phyloP scores from a whole-genome alignment of 1,284 basidiomycete genomes.

The Fomitopsis schrenkii region DNA sequence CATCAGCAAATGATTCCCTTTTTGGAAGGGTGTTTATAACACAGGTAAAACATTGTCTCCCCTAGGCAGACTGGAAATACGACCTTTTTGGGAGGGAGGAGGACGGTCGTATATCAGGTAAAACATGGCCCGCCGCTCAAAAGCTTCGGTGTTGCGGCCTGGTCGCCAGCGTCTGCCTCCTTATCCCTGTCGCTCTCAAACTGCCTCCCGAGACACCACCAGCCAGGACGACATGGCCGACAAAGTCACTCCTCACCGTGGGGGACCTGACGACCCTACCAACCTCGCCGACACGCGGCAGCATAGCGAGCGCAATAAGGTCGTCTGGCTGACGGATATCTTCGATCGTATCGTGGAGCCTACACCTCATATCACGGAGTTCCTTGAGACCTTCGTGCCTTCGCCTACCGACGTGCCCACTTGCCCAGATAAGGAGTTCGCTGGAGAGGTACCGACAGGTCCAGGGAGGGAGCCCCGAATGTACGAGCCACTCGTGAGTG shows the following conservation, averaged over 20 bases:
- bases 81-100: too few species aligned
- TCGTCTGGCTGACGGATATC: background rate
- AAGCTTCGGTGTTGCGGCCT: background rate
- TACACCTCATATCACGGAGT: background rate
- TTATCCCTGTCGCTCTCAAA: background rate
- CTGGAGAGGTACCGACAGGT: background rate
- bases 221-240: background rate
- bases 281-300: background rate
- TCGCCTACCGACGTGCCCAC: background rate
- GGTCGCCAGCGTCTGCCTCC: background rate
- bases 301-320: background rate
- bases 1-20: background rate
- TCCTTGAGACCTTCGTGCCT: background rate
- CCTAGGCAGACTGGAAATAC: too few species aligned
- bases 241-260: background rate
- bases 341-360: background rate
- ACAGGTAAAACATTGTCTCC: too few species aligned
- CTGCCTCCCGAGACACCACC: background rate
- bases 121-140: background rate
- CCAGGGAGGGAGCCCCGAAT: background rate
- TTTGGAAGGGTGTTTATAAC: background rate
- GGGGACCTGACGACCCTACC: background rate
- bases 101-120: too few species aligned
- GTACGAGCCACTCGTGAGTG: background rate
- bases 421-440: background rate